phyloP scores from a whole-genome alignment of 2,329 filamentous ascomycete species.

The Nemania sp. region DNA sequence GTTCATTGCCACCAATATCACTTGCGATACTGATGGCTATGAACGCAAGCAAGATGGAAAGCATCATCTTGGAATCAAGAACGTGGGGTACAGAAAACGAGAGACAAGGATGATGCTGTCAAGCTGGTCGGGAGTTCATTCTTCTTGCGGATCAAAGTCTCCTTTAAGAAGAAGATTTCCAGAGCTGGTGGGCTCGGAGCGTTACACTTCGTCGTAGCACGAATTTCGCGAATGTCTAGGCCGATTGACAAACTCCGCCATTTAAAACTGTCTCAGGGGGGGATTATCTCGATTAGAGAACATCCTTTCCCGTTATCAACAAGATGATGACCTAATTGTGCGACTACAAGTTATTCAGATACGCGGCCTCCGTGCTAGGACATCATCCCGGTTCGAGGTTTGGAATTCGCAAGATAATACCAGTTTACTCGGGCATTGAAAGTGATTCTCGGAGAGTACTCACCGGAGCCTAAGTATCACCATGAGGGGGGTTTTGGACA shows the following conservation, averaged over 20 bases:
- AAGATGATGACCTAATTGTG: background rate
- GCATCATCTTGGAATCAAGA: slow-evolving; percentile 13
- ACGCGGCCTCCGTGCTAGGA: background rate
- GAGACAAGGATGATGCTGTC: background rate
- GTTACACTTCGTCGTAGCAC: slow-evolving; percentile 11
- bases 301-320: slow-evolving; percentile 1
- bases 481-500: background rate
- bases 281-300: slow-evolving; percentile 4
- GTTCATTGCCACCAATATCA: slow-evolving; percentile 5
- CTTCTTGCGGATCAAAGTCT: no score
- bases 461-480: background rate
- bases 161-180: no score
- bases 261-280: background rate
- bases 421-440: background rate
- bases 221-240: background rate
- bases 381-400: background rate
- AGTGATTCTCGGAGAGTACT: background rate
- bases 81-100: background rate
- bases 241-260: background rate
- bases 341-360: background rate
- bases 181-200: background rate
- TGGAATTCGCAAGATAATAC: background rate
- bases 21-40: slow-evolving; percentile 12
- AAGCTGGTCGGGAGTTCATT: background rate
- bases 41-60: slow-evolving; percentile 11